These are phyloP conservation scores for Juncus effusus DNA, from an alignment of 176 grass and related monocot genomes.

Conservation along the genomic window DNA sequence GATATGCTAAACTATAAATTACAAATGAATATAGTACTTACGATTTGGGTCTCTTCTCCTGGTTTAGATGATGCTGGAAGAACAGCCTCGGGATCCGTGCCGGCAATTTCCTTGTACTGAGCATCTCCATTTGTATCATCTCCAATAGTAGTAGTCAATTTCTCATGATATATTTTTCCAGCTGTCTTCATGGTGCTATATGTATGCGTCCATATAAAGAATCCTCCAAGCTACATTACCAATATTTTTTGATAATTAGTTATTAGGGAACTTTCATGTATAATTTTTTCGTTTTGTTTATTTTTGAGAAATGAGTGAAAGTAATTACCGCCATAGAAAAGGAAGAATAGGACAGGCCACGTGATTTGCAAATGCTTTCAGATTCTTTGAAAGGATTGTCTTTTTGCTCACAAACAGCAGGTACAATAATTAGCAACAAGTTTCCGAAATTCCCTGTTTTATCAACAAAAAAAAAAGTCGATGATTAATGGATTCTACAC, in stretches of 20 bases:
- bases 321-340: slow-evolving; percentile 85
- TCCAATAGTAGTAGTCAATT: slow-evolving; percentile 22
- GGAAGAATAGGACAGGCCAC: slow-evolving; percentile 67
- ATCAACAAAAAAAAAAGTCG: too few relatives aligned
- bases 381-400: slow-evolving; percentile 55
- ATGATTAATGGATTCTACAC: too few relatives aligned
- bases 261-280: not conserved
- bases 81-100: slow-evolving; percentile 36
- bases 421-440: slow-evolving; percentile 64
- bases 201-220: slow-evolving; percentile 80
- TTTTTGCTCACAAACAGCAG: slow-evolving; percentile 64
- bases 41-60: slow-evolving; percentile 41
- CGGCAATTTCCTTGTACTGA: slow-evolving; percentile 8
- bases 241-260: not conserved
- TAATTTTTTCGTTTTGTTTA: not conserved
- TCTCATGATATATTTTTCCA: slow-evolving; percentile 59
- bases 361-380: slow-evolving; percentile 40
- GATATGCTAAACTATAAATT: not conserved
- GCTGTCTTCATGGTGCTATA: slow-evolving; percentile 81
- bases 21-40: slow-evolving; percentile 30
- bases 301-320: not conserved
- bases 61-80: slow-evolving; percentile 34
- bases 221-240: slow-evolving; percentile 62
- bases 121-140: slow-evolving; percentile 12
- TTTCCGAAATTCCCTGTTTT: slow-evolving; percentile 77